Conservation (phyloP, 2,329 filamentous ascomycete species). For the Hymenoscyphus scutula region DNA sequence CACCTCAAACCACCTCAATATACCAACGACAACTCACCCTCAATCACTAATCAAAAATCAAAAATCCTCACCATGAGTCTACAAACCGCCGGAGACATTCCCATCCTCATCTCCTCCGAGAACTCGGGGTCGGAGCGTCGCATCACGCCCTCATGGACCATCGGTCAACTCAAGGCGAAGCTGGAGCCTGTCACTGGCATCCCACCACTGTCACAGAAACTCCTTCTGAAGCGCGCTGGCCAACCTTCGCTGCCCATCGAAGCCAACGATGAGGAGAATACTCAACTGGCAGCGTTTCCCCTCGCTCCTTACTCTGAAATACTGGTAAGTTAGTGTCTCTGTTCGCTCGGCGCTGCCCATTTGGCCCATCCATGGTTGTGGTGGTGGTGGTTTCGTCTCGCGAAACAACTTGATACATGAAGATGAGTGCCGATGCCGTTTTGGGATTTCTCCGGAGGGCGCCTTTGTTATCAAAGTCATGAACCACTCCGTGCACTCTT, state of each 20-base stretch:
- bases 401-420: conserved; percentile 14
- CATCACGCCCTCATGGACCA: conserved; percentile 88
- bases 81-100: conserved; percentile 65
- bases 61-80: conserved; percentile 28
- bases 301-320: conserved; percentile 75
- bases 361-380: background rate
- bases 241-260: conserved; percentile 64
- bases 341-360: background rate
- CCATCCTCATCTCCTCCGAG: conserved; percentile 71
- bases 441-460: conserved; percentile 7
- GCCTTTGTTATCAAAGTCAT: background rate
- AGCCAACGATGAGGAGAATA: conserved; percentile 70
- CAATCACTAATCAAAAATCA: no score
- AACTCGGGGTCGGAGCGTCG: conserved; percentile 83
- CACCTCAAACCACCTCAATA: background rate
- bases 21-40: background rate
- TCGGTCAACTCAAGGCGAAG: conserved; percentile 78
- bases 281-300: conserved; percentile 61
- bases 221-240: conserved; percentile 65
- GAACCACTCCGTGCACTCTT: conserved; percentile 5
- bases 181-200: conserved; percentile 92
- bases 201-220: conserved; percentile 72
- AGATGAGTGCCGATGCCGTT: conserved; percentile 7
- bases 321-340: conserved; percentile 58
- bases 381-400: conserved; percentile 8